phyloP scores from a whole-genome alignment of 75 land plant genomes.

The Cunninghamia lanceolata region DNA sequence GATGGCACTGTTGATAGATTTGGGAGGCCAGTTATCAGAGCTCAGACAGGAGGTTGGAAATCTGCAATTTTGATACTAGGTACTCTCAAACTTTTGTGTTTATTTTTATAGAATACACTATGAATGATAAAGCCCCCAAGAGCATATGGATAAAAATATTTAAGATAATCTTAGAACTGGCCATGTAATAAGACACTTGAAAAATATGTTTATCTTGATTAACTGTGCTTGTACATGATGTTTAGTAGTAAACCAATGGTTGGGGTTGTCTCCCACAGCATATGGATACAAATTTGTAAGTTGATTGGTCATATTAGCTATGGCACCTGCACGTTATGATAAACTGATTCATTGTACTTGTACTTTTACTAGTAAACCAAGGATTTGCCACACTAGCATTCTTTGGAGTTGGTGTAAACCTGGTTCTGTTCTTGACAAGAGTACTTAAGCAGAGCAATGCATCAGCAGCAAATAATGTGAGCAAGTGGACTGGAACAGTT shows the following conservation, averaged over 20 bases:
- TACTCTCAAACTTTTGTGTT: neutral
- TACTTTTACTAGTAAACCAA: constrained; percentile 43
- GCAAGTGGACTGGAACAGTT: constrained; percentile 66
- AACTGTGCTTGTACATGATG: no score
- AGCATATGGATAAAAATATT: no score
- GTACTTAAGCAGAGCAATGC: constrained; percentile 61
- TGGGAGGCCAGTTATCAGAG: neutral
- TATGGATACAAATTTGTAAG: no score
- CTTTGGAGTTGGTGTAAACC: constrained; percentile 65
- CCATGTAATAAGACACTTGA: no score
- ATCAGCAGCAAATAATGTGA: constrained; percentile 56
- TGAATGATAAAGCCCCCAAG: no score
- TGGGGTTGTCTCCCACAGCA: no score
- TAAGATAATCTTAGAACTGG: no score
- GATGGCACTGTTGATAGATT: neutral
- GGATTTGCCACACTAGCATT: constrained; percentile 52
- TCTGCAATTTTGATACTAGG: neutral
- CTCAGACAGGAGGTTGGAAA: neutral
- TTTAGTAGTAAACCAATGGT: no score
- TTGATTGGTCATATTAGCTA: no score
- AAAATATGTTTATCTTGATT: no score
- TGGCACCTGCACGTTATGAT: no score
- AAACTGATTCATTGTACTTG: neutral
- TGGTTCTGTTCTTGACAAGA: constrained; percentile 61
- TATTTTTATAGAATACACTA: no score